Evolutionary conservation across 805 yeast genomes (phyloP), one percentile per base, ranked within the genome.

Genomic region (Wickerhamiella domercqiae): DNA sequence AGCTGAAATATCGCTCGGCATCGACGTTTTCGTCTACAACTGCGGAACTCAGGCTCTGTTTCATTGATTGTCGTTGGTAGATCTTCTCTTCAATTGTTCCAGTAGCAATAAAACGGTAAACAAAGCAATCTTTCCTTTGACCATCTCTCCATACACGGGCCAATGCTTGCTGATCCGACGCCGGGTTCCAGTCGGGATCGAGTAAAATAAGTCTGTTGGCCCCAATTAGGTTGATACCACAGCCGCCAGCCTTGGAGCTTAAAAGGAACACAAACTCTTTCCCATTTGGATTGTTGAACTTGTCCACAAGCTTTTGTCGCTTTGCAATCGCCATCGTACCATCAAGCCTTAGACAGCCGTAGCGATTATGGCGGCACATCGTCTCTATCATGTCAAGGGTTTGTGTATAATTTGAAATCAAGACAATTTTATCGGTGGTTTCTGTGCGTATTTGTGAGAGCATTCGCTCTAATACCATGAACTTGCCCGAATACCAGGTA

Each of bases 61-160:
- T 90, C 79, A 90, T 86, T 3, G 93, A 76, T 54, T 90, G 98
- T 38, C 98, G 65, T 61, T 90, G 98, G 58, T 80, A 83, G 24
- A 90, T 90, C 57, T 90, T 90, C 51, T 87, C 98, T 52, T 87
- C 98, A 38, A 87, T 90, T 1, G 94, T 74, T 9, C 98, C 98
- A 0, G 97, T 84, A 5, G 93, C 71, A 40, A 87, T 86, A 48
- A 90, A 86, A 47, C 98, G 66, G 57, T 90, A 90, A 29, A 87
- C 90, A 51, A 78, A 87, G 62, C 98, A 90, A 56, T 81, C 94
- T 57, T 87, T 90, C 66, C 81, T 87, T 54, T 87, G 98, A 0
- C 98, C 98, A 60, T 90, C 98, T 66, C 98, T 75, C 97, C 97
- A 90, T 4, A 90, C 94, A 57, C 98, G 71, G 0, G 97, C 97